phyloP scores from a whole-genome alignment of 31 red algal species.

The Odonthalia washingtoniensis region DNA sequence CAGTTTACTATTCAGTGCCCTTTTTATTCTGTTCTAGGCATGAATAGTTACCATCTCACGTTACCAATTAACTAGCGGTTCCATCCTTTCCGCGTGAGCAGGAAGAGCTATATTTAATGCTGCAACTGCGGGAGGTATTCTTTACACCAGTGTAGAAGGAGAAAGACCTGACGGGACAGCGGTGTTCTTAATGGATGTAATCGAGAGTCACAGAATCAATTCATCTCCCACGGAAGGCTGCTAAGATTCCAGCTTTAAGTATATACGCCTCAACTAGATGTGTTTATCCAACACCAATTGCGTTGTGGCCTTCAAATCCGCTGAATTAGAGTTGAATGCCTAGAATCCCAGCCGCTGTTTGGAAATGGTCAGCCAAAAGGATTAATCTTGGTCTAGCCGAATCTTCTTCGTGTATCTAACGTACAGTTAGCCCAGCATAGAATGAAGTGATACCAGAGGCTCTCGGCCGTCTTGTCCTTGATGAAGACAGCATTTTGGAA shows the following conservation, averaged over 20 bases:
- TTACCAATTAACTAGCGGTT: constrained; percentile 11
- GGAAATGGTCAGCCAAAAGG: not conserved
- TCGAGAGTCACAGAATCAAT: not conserved
- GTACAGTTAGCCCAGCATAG: constrained; percentile 7
- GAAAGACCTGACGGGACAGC: constrained; percentile 19
- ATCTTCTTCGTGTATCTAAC: not conserved
- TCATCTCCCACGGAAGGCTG: constrained; percentile 21
- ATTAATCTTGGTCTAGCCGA: not conserved
- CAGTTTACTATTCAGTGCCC: constrained; percentile 1
- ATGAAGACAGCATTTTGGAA: not conserved
- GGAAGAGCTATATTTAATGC: not conserved
- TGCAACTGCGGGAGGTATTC: constrained; percentile 27
- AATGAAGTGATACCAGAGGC: not conserved
- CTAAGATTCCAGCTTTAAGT: not conserved
- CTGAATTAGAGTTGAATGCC: constrained; percentile 25
- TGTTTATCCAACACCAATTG: constrained; percentile 56
- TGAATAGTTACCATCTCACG: constrained; percentile 21
- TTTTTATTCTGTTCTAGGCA: not conserved
- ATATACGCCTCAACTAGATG: constrained; percentile 42
- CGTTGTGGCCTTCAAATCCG: constrained; percentile 46
- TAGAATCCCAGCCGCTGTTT: not conserved
- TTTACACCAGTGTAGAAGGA: not conserved
- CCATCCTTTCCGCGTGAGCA: constrained; percentile 24
- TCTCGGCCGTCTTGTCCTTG: not conserved
- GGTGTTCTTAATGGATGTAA: constrained; percentile 52